Conservation (phyloP, 139 green algal genomes). For the Closterium sp. region DNA sequence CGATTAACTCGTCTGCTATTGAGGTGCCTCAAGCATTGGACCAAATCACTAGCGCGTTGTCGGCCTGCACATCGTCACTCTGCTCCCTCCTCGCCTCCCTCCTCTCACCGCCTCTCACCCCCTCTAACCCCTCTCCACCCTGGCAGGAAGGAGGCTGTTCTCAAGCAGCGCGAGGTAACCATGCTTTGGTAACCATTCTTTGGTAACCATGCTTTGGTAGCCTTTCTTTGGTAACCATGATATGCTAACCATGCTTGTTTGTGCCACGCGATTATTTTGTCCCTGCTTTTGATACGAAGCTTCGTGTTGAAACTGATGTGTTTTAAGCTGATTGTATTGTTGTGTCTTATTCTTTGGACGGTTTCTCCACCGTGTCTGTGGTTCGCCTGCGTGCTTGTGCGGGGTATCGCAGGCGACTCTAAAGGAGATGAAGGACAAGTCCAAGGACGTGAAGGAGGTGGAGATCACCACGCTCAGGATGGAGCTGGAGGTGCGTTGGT, state of each 20-base stretch:
- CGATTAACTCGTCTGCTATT: too few relatives aligned
- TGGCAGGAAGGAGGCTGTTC: slow-evolving; percentile 32
- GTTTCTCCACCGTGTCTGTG: too few relatives aligned
- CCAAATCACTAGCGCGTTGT: too few relatives aligned
- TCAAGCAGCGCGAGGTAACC: slow-evolving; percentile 30
- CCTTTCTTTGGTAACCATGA: too few relatives aligned
- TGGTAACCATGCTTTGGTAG: background rate
- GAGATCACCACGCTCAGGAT: slow-evolving; percentile 36
- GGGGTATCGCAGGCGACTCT: slow-evolving; percentile 25
- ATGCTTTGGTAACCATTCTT: too few relatives aligned
- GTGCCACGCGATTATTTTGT: too few relatives aligned
- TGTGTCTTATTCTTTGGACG: too few relatives aligned
- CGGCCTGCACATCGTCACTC: too few relatives aligned
- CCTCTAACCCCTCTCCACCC: background rate
- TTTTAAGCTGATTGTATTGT: too few relatives aligned
- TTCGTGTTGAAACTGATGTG: too few relatives aligned
- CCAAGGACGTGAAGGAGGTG: slow-evolving; percentile 32
- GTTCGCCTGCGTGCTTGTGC: background rate
- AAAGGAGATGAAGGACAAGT: slow-evolving; percentile 38
- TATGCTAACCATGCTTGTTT: too few relatives aligned
- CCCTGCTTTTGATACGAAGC: too few relatives aligned
- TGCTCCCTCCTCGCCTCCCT: background rate
- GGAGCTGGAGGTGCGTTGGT: slow-evolving; percentile 25
- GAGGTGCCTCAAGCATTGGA: background rate
- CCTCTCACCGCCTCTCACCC: background rate